phyloP scores from a whole-genome alignment of 441 rosid species.

The Mallotus japonicus region DNA sequence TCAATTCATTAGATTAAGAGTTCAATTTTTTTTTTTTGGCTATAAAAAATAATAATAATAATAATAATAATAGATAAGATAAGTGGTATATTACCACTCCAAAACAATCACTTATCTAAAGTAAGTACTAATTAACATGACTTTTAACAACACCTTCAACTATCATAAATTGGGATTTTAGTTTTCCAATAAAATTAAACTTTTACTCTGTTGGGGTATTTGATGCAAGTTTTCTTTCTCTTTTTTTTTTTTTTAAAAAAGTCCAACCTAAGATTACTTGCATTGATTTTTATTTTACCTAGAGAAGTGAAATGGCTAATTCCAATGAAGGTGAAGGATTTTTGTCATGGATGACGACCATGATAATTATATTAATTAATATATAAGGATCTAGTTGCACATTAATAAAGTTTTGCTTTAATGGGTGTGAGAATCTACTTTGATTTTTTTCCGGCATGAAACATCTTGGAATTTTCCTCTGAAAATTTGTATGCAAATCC shows the following conservation, averaged over 20 bases:
- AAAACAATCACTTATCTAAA: background rate
- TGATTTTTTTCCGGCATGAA: background rate
- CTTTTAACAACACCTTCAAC: background rate
- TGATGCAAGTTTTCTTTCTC: too few species aligned
- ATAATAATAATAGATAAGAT: background rate
- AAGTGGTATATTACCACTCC: background rate
- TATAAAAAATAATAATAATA: too few species aligned
- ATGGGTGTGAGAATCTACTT: too few species aligned
- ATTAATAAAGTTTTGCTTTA: background rate
- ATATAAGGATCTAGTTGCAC: background rate
- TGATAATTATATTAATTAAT: background rate
- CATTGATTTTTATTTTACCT: background rate
- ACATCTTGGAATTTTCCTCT: background rate
- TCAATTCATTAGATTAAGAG: too few species aligned
- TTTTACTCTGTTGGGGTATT: too few species aligned
- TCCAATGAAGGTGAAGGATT: background rate
- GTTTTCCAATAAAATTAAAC: background rate
- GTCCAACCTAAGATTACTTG: background rate
- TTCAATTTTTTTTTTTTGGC: too few species aligned
- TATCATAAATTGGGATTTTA: background rate
- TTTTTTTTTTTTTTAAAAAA: background rate
- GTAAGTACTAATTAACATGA: background rate
- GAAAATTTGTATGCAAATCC: background rate
- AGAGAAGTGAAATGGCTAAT: background rate
- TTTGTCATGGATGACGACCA: slow-evolving; percentile 14